A percentile compares a stretch with the other conserved stretches of the same genome.
phyloP scores from a whole-genome alignment of 2,329 filamentous ascomycete genomes.

The Aureobasidium uvarum region DNA sequence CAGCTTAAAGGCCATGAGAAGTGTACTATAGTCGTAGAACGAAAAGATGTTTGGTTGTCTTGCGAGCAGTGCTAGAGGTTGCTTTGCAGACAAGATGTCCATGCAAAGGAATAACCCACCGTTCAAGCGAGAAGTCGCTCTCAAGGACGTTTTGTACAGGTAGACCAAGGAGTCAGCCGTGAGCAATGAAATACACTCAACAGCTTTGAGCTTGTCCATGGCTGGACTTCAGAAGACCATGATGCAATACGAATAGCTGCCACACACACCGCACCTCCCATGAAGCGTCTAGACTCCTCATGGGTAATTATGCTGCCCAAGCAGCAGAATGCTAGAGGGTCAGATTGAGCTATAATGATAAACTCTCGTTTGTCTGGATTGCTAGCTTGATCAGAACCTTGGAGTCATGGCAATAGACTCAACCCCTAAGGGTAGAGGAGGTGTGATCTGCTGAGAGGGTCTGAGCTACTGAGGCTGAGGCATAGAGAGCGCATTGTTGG shows the following conservation, averaged over 20 bases:
- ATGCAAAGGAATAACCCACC: too few relatives aligned
- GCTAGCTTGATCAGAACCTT: not conserved
- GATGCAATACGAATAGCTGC: not conserved
- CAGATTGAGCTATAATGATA: not conserved
- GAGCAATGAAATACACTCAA: too few relatives aligned
- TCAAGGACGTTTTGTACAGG: too few relatives aligned
- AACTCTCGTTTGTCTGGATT: too few relatives aligned
- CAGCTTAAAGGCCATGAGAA: too few relatives aligned
- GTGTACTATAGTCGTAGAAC: too few relatives aligned
- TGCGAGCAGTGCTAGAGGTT: too few relatives aligned
- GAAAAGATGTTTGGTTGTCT: too few relatives aligned
- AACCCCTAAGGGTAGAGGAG: not conserved
- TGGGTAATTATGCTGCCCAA: not conserved
- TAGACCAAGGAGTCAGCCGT: too few relatives aligned
- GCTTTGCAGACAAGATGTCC: too few relatives aligned
- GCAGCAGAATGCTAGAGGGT: not conserved
- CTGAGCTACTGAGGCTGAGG: not conserved
- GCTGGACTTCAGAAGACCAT: not conserved
- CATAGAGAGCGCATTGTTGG: not conserved
- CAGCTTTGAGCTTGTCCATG: too few relatives aligned
- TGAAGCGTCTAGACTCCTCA: not conserved
- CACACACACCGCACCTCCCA: fast-evolving
- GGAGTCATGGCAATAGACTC: not conserved
- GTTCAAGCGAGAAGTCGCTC: too few relatives aligned
- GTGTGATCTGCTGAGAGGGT: not conserved